Conservation (phyloP, 345 rosid genomes). For the Excoecaria agallocha region DNA sequence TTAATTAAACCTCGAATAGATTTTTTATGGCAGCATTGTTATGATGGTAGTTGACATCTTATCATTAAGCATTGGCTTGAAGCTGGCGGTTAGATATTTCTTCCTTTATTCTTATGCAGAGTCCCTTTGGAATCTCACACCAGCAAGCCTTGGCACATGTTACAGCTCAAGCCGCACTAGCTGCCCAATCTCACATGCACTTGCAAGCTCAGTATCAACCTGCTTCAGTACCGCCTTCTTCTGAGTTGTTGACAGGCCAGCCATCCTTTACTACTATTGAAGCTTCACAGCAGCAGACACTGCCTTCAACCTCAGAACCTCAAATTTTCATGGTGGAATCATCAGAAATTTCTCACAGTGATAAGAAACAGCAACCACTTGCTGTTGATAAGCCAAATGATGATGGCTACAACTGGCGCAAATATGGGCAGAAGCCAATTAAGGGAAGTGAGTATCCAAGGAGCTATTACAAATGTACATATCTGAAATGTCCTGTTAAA, state of each 20-base stretch:
- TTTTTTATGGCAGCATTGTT: background rate
- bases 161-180: slow-evolving; percentile 66
- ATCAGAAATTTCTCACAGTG: slow-evolving; percentile 49
- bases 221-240: slow-evolving; percentile 19
- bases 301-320: slow-evolving; percentile 37
- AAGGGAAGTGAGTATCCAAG: slow-evolving; percentile 93
- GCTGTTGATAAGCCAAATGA: slow-evolving; percentile 78
- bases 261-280: slow-evolving; percentile 37
- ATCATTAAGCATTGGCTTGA: background rate
- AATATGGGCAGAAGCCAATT: slow-evolving; percentile 93
- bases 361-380: slow-evolving; percentile 48
- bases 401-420: slow-evolving; percentile 96
- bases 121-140: slow-evolving; percentile 80
- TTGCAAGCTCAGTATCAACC: slow-evolving; percentile 41
- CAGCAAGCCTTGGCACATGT: slow-evolving; percentile 81
- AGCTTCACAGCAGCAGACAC: slow-evolving; percentile 44
- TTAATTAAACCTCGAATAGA: background rate
- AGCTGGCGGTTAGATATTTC: slow-evolving; percentile 12
- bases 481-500: slow-evolving; percentile 74
- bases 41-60: background rate
- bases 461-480: slow-evolving; percentile 95
- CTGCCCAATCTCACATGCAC: slow-evolving; percentile 43
- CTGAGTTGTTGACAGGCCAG: slow-evolving; percentile 24
- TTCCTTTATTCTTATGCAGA: slow-evolving; percentile 44
- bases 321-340: slow-evolving; percentile 38